phyloP scores from a whole-genome alignment of 2,329 filamentous ascomycete species.

The Colletotrichum sp. region DNA sequence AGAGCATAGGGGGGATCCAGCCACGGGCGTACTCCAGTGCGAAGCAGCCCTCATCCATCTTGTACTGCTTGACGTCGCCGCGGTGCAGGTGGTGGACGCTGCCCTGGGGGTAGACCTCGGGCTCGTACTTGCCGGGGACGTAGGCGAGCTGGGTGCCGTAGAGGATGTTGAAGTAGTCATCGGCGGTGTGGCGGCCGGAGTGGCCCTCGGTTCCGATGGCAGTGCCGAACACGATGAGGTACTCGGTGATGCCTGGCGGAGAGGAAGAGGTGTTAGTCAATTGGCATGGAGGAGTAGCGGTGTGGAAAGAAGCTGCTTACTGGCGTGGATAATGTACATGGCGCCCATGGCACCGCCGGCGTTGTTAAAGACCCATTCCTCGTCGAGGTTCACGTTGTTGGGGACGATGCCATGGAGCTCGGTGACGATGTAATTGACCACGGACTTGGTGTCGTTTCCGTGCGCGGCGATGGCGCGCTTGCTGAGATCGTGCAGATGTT shows the following conservation, averaged over 20 bases:
- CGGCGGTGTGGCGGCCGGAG: constrained; percentile 85
- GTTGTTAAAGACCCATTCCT: constrained; percentile 94
- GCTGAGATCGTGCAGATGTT: constrained; percentile 72
- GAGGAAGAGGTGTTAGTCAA: background rate
- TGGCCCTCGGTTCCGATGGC: constrained; percentile 87
- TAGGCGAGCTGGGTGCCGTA: constrained; percentile 79
- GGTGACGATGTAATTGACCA: constrained; percentile 72
- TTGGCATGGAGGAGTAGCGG: background rate
- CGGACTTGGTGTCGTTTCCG: constrained; percentile 75
- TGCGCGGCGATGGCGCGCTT: constrained; percentile 69
- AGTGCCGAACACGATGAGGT: constrained; percentile 88
- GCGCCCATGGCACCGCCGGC: constrained; percentile 90
- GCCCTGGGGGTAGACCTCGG: constrained; percentile 74
- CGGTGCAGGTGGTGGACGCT: constrained; percentile 74
- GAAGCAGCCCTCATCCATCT: constrained; percentile 78
- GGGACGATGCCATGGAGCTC: constrained; percentile 64
- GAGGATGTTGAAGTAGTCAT: constrained; percentile 95
- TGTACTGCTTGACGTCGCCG: constrained; percentile 81
- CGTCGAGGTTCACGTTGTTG: constrained; percentile 67
- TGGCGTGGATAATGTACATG: constrained; percentile 90
- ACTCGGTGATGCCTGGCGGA: constrained; percentile 75
- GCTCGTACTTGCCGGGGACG: constrained; percentile 68
- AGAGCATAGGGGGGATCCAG: constrained; percentile 93
- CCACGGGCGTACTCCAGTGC: constrained; percentile 84
- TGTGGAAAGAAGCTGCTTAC: constrained; percentile 47